phyloP scores from a whole-genome alignment of 75 land plant genomes.

The Isoetes taiwanensis region DNA sequence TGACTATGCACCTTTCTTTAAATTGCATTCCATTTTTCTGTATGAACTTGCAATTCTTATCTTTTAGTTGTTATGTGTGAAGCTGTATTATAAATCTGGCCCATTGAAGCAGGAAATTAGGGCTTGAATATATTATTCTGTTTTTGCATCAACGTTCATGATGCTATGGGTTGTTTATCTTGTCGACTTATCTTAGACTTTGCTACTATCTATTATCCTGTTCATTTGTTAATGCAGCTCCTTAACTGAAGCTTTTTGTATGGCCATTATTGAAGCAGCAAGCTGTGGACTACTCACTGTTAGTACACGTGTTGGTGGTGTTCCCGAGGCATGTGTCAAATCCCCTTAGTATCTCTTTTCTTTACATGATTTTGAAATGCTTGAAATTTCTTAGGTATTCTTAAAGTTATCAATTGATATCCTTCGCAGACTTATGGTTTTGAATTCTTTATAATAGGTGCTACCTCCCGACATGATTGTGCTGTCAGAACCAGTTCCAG shows the following conservation, averaged over 20 bases:
- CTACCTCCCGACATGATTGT: constrained; percentile 95
- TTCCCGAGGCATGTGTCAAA: constrained; percentile 81
- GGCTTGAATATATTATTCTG: too few species aligned
- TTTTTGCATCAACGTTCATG: neutral
- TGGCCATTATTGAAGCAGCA: constrained; percentile 97
- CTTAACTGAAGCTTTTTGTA: constrained; percentile 97
- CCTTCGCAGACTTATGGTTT: too few species aligned
- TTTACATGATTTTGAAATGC: too few species aligned
- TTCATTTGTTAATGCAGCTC: constrained; percentile 48
- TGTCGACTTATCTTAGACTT: neutral
- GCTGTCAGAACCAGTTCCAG: constrained; percentile 82
- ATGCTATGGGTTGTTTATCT: neutral
- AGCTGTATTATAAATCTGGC: too few species aligned
- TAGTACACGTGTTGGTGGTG: constrained; percentile 98
- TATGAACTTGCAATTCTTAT: neutral
- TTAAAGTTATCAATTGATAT: too few species aligned
- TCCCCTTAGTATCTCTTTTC: constrained; percentile 4
- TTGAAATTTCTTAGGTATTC: too few species aligned
- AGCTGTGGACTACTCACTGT: constrained; percentile 97
- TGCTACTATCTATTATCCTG: too few species aligned
- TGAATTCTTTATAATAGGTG: too few species aligned
- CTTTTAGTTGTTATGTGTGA: too few species aligned
- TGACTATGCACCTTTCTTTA: neutral
- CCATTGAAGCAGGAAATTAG: too few species aligned
- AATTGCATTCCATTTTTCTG: neutral